phyloP scores from a whole-genome alignment of 176 grass and related monocot genomes.

The Hordeum marinum region DNA sequence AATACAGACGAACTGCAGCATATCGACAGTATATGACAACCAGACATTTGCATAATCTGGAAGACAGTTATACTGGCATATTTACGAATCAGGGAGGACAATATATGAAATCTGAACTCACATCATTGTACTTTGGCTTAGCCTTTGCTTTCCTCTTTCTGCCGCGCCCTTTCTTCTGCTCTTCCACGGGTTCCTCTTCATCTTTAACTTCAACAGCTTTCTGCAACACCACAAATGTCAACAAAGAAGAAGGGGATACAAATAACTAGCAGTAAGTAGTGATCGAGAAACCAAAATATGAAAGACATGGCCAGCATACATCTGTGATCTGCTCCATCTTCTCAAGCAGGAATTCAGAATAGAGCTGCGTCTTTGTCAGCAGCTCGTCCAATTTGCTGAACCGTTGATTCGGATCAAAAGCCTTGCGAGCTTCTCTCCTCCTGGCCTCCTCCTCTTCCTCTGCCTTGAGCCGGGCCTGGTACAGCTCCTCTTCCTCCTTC shows the following conservation, averaged over 20 bases:
- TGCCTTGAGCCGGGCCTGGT: constrained; percentile 33
- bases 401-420: constrained; percentile 41
- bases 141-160: constrained; percentile 62
- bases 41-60: background rate
- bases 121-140: constrained; percentile 58
- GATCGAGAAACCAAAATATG: background rate
- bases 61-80: background rate
- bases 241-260: background rate
- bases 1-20: background rate
- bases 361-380: constrained; percentile 81
- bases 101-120: constrained; percentile 40
- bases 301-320: constrained; percentile 29
- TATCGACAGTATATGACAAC: background rate
- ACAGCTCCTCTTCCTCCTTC: constrained; percentile 66
- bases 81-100: background rate
- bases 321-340: constrained; percentile 87
- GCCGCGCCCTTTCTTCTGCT: constrained; percentile 50
- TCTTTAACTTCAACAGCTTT: constrained; percentile 36
- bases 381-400: constrained; percentile 88
- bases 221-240: constrained; percentile 30
- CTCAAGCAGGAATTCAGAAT: constrained; percentile 84
- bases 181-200: constrained; percentile 45
- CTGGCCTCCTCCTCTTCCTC: constrained; percentile 49
- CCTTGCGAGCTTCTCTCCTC: constrained; percentile 30
- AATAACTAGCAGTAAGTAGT: background rate